These are phyloP conservation scores for Friedmanniomyces endolithicus DNA, from an alignment of 495 filamentous ascomycete species.

Conservation along the genomic window DNA sequence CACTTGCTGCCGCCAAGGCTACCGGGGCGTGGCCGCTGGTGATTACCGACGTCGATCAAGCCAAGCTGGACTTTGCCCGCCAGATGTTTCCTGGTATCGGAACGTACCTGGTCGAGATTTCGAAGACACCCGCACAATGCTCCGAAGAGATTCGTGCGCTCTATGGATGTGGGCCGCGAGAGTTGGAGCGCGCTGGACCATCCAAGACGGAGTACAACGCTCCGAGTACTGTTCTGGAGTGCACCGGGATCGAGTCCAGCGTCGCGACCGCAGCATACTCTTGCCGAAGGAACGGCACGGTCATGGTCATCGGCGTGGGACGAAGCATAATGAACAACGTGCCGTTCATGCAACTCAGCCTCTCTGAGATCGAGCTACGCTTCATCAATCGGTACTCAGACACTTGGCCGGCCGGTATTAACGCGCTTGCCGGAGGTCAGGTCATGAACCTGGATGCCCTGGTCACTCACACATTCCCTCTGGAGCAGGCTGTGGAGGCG, in stretches of 20 bases:
- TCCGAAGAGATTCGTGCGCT: conserved; percentile 28
- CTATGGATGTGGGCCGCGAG: background rate
- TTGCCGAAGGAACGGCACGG: conserved; percentile 44
- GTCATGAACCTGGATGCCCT: conserved; percentile 43
- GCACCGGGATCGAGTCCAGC: conserved; percentile 51
- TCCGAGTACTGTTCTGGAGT: conserved; percentile 42
- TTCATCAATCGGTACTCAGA: conserved; percentile 55
- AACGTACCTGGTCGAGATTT: conserved; percentile 40
- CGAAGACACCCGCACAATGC: conserved; percentile 37
- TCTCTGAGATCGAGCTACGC: conserved; percentile 51
- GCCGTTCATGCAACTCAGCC: conserved; percentile 53
- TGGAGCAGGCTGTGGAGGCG: conserved; percentile 45
- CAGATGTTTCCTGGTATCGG: conserved; percentile 43
- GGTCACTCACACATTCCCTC: conserved; percentile 40
- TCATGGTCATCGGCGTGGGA: conserved; percentile 54
- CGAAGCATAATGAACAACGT: conserved; percentile 48
- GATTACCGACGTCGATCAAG: conserved; percentile 47
- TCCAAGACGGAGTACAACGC: conserved; percentile 1
- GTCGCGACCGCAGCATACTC: conserved; percentile 44
- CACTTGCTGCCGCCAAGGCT: conserved; percentile 41
- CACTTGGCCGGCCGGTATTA: conserved; percentile 49
- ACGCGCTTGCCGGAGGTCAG: conserved; percentile 29
- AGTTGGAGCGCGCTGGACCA: background rate
- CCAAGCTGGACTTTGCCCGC: conserved; percentile 45
- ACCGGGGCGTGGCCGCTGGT: conserved; percentile 53